Conservation (phyloP, 106 monocot species). For the Platanthera zijinensis region DNA sequence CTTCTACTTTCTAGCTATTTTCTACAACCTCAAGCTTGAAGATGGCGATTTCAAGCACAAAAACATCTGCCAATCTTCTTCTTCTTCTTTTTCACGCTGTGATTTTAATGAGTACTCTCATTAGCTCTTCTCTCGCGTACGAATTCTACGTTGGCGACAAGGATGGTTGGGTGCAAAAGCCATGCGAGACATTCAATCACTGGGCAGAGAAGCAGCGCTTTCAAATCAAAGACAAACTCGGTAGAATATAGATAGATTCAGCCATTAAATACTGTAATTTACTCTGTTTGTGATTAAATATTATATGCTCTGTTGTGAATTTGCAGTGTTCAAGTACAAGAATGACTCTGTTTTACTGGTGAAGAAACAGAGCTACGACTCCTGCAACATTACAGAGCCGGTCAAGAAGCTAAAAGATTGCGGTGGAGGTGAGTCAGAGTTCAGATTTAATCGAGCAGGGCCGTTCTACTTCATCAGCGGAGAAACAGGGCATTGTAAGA, state of each 20-base stretch:
- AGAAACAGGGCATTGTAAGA: constrained; percentile 26
- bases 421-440: constrained; percentile 23
- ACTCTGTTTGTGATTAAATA: not conserved
- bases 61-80: too few species aligned
- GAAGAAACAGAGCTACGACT: constrained; percentile 33
- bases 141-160: constrained; percentile 46
- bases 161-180: constrained; percentile 44
- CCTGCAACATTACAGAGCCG: constrained; percentile 43
- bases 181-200: constrained; percentile 23
- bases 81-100: too few species aligned
- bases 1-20: too few species aligned
- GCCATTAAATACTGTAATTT: not conserved
- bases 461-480: constrained; percentile 70
- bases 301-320: not conserved
- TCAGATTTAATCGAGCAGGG: constrained; percentile 44
- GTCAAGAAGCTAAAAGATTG: constrained; percentile 26
- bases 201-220: constrained; percentile 46
- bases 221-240: constrained; percentile 51
- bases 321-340: constrained; percentile 65
- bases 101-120: too few species aligned
- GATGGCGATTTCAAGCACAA: too few species aligned
- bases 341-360: constrained; percentile 70
- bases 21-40: too few species aligned
- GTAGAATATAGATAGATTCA: constrained; percentile 8
- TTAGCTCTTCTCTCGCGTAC: not conserved